A percentile compares a stretch with the other conserved stretches of the same genome.
Conservation (phyloP, 2,329 filamentous ascomycete genomes). For the Rhynchosporium agropyri region DNA sequence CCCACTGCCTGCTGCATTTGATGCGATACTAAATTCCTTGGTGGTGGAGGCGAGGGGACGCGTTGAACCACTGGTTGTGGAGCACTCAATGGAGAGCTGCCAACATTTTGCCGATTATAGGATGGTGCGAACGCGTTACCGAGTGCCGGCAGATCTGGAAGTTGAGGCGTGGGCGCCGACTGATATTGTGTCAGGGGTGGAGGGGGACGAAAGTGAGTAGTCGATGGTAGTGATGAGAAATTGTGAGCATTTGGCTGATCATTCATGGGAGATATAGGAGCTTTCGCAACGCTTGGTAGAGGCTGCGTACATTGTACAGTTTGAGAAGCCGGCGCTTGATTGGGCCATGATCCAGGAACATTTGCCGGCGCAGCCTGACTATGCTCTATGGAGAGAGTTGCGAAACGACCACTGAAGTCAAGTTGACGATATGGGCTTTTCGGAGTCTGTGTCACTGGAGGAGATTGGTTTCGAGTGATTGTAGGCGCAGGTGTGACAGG, state of each 20-base stretch:
- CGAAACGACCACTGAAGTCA: conserved; percentile 9
- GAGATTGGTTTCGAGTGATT: background rate
- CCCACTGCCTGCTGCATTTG: background rate
- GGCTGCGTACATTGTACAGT: background rate
- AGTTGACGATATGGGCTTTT: conserved; percentile 3
- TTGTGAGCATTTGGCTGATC: conserved; percentile 11
- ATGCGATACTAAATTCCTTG: background rate
- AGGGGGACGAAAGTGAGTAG: background rate
- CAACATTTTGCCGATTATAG: background rate
- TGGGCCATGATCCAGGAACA: background rate
- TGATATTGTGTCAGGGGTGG: background rate
- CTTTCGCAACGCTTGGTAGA: background rate
- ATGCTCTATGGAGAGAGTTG: conserved; percentile 8
- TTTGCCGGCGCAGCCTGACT: background rate
- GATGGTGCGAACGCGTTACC: background rate
- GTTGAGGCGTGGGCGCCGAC: background rate
- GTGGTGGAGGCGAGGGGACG: conserved; percentile 1
- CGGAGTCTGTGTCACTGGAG: background rate
- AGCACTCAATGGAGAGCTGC: background rate
- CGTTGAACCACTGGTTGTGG: conserved; percentile 2
- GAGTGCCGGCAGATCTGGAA: background rate
- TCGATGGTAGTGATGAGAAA: conserved; percentile 6
- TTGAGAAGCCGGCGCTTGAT: background rate
- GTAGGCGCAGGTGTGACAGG: conserved; percentile 2
- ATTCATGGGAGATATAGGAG: background rate